Percentiles rank a stretch among this genome's conserved stretches.
Conservation (phyloP, 139 green algal species). For the Coelastrella sp. region DNA sequence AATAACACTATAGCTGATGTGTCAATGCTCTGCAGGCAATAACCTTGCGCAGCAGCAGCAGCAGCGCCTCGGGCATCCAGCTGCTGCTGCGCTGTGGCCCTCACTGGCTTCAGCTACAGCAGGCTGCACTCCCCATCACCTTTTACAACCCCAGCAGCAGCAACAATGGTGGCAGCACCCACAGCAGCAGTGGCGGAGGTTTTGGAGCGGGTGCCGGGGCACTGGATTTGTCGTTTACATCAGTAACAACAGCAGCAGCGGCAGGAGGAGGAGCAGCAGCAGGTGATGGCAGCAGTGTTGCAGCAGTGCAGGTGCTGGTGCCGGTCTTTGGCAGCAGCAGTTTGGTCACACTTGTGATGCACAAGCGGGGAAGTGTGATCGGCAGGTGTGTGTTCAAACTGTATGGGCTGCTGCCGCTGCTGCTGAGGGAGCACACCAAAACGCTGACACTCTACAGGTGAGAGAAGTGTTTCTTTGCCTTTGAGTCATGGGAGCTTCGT, state of each 20-base stretch:
- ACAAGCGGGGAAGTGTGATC: constrained; percentile 13
- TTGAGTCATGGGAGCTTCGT: neutral
- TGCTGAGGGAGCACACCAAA: constrained; percentile 14
- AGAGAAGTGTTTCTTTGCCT: neutral
- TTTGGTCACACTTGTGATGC: constrained; percentile 10
- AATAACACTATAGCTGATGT: neutral
- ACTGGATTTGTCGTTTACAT: neutral
- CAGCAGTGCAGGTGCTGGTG: constrained; percentile 32
- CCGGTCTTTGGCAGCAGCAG: constrained; percentile 35
- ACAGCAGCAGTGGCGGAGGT: neutral
- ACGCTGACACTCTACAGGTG: constrained; percentile 45
- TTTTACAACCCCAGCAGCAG: neutral
- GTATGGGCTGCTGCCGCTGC: constrained; percentile 44
- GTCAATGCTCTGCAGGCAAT: neutral
- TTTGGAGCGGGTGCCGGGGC: neutral
- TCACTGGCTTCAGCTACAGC: constrained; percentile 41
- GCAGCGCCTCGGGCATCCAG: neutral
- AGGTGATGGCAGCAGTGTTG: neutral
- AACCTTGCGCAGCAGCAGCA: neutral
- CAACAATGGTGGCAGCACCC: neutral
- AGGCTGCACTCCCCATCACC: constrained; percentile 9
- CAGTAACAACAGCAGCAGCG: neutral
- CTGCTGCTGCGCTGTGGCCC: constrained; percentile 42
- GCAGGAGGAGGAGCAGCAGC: neutral
- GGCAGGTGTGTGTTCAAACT: constrained; percentile 38